Conservation (phyloP, 2,329 filamentous ascomycete species). For the Fusarium armeniacum region DNA sequence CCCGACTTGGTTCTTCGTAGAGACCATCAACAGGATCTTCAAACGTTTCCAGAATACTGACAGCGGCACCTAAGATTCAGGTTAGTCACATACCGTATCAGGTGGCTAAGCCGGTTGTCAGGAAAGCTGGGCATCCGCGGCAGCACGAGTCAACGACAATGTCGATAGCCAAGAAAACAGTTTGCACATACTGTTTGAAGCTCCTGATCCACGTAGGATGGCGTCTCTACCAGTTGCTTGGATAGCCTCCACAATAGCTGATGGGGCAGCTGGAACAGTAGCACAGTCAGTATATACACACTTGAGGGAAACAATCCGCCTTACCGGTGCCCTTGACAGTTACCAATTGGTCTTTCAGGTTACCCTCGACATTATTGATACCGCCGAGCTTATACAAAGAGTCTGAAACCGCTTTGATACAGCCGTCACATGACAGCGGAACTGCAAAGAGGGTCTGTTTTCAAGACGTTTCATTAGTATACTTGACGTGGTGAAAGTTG, state of each 20-base stretch:
- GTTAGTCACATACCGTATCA: constrained; percentile 20
- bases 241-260: constrained; percentile 88
- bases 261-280: constrained; percentile 76
- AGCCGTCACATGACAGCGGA: constrained; percentile 90
- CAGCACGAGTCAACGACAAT: background rate
- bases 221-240: constrained; percentile 93
- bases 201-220: constrained; percentile 90
- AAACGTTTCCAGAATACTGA: constrained; percentile 94
- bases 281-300: constrained; percentile 25
- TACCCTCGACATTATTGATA: constrained; percentile 85
- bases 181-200: constrained; percentile 78
- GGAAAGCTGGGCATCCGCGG: background rate
- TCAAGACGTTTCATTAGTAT: constrained; percentile 56
- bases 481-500: constrained; percentile 29
- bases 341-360: constrained; percentile 85
- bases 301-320: constrained; percentile 34
- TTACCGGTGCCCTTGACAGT: constrained; percentile 85
- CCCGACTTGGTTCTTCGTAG: constrained; percentile 59
- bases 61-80: constrained; percentile 75
- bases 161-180: constrained; percentile 12
- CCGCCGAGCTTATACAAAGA: constrained; percentile 83
- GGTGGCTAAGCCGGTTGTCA: background rate
- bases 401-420: constrained; percentile 87
- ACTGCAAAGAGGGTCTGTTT: constrained; percentile 92
- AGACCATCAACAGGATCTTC: constrained; percentile 68